Base-by-base conservation (phyloP, 306 rosid species). In the Castanopsis chinensis region DNA sequence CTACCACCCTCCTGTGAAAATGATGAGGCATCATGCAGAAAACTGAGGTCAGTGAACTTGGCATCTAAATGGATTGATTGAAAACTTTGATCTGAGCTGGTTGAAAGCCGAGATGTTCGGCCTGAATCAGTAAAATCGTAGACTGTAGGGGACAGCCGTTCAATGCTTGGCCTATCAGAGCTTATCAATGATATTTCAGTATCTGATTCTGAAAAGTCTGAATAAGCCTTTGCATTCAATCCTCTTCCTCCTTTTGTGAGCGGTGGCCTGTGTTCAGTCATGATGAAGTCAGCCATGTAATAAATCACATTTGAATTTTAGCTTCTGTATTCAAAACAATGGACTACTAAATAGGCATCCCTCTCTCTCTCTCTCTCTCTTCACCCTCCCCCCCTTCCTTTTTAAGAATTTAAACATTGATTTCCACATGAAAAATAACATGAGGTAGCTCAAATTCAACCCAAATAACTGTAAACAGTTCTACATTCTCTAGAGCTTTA, bases 161-260 rank as follows among this genome's bases (percentile, higher is more conserved):
- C 97, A 60, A 90, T 85, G 81, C 94, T 91, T 43, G 94, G 84
- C 83, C 98, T 91, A 21, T 64, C 97, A 0, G 99, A 92, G 90
- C 96, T 91, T 21, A 91, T 76, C 74, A 93, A 93, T 76, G 98
- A 93, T 84, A 91, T 91, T 75, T 95, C 97, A 18, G 94, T 78
- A 19, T 93, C 98, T 5, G 91, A 77, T 33, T 89, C 98, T 15
- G 86, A 59, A 21, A 86, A 83, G 3, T 87, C 97, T 33, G 81
- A 69, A 65, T 81, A 69, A 10, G 78, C 61, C 79, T 80, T 88
- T 74, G 80, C 83, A 74, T 84, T 87, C 65, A 82, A 73, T 43
- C 72, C 85, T 68, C 86, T 63, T 69, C 85, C 82, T 72, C 85
- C 82, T 79, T 83, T 86, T 54, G 71, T 67, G n/a, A n/a, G 59